Conservation (phyloP, 805 yeast species). For the Barnettozyma sp. region DNA sequence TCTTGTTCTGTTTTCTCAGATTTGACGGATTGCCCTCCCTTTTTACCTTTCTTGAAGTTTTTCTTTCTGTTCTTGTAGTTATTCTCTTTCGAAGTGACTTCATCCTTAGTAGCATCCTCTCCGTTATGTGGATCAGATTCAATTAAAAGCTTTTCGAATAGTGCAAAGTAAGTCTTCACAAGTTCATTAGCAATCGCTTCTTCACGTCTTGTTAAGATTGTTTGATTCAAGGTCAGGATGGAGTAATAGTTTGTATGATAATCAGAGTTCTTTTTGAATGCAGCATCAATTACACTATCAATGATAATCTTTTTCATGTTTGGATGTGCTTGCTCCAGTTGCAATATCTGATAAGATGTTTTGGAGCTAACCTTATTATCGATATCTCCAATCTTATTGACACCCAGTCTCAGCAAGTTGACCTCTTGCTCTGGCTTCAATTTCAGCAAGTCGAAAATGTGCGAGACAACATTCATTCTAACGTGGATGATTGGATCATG, state of each 20-base stretch:
- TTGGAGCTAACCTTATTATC: slow-evolving; percentile 88
- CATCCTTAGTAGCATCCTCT: slow-evolving; percentile 35
- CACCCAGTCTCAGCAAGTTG: slow-evolving; percentile 79
- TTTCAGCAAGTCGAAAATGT: slow-evolving; percentile 72
- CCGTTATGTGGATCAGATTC: slow-evolving; percentile 51
- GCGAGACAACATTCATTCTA: slow-evolving; percentile 66
- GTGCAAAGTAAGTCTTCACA: slow-evolving; percentile 75
- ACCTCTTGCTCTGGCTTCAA: slow-evolving; percentile 96
- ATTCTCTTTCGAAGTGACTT: slow-evolving; percentile 29
- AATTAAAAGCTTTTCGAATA: slow-evolving; percentile 76
- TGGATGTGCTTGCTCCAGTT: slow-evolving; percentile 86
- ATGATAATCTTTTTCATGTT: slow-evolving; percentile 84
- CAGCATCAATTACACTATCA: slow-evolving; percentile 72
- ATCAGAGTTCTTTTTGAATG: slow-evolving; percentile 68
- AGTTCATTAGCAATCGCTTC: slow-evolving; percentile 75
- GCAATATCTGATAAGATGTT: slow-evolving; percentile 72
- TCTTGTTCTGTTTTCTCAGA: slow-evolving; percentile 57
- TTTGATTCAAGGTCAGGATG: slow-evolving; percentile 83
- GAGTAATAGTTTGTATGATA: slow-evolving; percentile 88
- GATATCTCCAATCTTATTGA: slow-evolving; percentile 88
- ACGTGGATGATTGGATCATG: slow-evolving; percentile 91
- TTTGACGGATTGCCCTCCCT: slow-evolving; percentile 80
- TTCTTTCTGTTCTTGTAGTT: slow-evolving; percentile 64
- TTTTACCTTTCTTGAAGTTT: slow-evolving; percentile 72
- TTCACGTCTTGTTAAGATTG: slow-evolving; percentile 75